Base-by-base conservation (phyloP, 345 rosid species). In the Ceriops decandra region DNA sequence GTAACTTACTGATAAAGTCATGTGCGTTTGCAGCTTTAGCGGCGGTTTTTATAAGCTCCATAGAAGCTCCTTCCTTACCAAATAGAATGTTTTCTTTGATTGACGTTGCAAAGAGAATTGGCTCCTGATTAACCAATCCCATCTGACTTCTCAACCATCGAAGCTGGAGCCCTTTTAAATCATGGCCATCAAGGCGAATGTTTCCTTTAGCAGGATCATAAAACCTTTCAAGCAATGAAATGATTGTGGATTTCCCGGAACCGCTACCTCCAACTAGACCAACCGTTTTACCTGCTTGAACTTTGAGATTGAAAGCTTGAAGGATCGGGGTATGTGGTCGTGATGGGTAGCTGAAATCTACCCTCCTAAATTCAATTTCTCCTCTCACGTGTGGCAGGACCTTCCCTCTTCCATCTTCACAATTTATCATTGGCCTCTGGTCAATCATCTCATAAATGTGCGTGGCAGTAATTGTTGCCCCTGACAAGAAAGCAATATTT, bases 241-340 rank as follows among this genome's bases (percentile, higher is more conserved):
- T 76, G 24, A 82, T 52, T 1, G 89, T 83, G 36, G 91, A 87
- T 74, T 87, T 83, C 61, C 86, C 87, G 0, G 85, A 87, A 52
- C 89, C 88, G 46, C 88, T 85, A 17, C 81, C 74, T 64, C 92
- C 87, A 26, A 85, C 87, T 52, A 87, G 83, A 16, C 85, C 89
- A 11, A 82, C 79, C 3, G 76, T 80, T 68, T 62, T 78, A 35
- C 89, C 84, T 1, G 85, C 80, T 26, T 26, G 58, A 33, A 85
- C 77, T 74, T 63, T 75, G 32, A 87, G 85, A 75, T 75, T 76
- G 68, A 87, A 77, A 32, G 81, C 68, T 9, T 68, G 73, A 32
- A 85, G 76, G 47, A 84, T 62, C 17, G 52, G 76, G 35, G 72
- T 64, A 28, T 82, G 74, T 6, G 84, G 82, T 62, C 86, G 63